Evolutionary conservation across 441 rosid species (phyloP), one percentile per base, ranked within the genome.

Genomic region (Kokia cookei): DNA sequence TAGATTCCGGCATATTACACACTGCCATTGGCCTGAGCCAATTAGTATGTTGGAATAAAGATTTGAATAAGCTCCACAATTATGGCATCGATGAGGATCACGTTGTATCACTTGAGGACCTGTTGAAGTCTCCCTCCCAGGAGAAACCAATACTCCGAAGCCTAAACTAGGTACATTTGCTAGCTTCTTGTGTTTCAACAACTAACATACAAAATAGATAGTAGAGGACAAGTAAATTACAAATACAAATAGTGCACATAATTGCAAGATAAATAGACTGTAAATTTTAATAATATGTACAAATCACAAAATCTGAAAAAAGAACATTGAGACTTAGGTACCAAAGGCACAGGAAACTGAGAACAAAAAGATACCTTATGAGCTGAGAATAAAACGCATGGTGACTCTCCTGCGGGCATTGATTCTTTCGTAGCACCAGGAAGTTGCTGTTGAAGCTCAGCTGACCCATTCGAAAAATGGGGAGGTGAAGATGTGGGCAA

Each of bases 1-100:
- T 82, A 96, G 69, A 61, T 74, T 84, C 75, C 75, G 62, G 83
- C 97, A 96, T 74, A 96, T 84, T 55, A 93, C 87, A 64, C 98
- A 96, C 76, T 93, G 97, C 99, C 97, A 96, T 78, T 96, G 97
- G 64, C 98, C 98, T 42, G 97, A 93, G 65, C 97, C 91, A 78
- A 93, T 84, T 76, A 96, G 83, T 72, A 93, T 84, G 75, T 90
- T 83, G 88, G 93, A 91, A 63, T 92, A 90, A 15, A 89, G 80
- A 87, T 96, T 93, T 58, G 96, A 81, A 86, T 86, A 93, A 40
- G 97, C 97, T 74, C 98, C 97, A 79, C 97, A 92, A 69, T 92
- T 88, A 13, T 83, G 86, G 85, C 97, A 96, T 61, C 94, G 96
- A 79, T 93, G 93, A 32, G 97, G 92, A 71, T 87, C 88, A 64